Base-by-base conservation (phyloP, 2,329 filamentous ascomycete genomes). In the Talaromyces sp. region DNA sequence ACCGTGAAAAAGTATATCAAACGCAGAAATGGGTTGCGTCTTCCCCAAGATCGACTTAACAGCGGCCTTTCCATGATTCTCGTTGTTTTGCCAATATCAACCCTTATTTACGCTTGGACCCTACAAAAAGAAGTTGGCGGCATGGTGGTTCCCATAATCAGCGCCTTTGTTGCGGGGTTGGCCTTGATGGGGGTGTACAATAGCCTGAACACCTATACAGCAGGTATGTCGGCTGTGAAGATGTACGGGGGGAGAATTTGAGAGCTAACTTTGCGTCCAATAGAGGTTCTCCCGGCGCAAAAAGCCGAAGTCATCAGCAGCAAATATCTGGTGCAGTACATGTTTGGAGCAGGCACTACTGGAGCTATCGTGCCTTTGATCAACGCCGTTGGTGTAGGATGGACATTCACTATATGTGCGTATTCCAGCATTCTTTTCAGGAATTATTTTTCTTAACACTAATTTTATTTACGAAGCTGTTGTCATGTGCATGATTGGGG, bases 251-350 rank as follows among this genome's bases (percentile, higher is more conserved):
- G 5, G 9, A 29, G 7, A 8, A 29, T 8, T 8, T 1, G 9
- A 8, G 21, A 46, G 12, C 24, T 32, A 50, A 35, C 31, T 21
- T 12, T 1, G 2, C 21, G 19, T 48, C 17, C 24, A 12, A 56
- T 62, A 70, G 75, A 76, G 65, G 80, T 80, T 1, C 79, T 83
- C 32, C 72, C 73, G 1, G 63, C 67, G 17, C 62, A 67, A 19
- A 84, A 85, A n/a, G 84, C 86, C 10, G 89, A 93, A 68, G 88
- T 92, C 2, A 86, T 91, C 57, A 88, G 88, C 1, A 88, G 89
- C 0, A 94, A 94, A 72, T 94, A 92, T 72, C 85, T 91, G 64
- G 79, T 90, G 41, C 81, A 91, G 27, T 94, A 93, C 73, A 69
- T 91, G 3, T 89, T 91, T 63, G 89, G 86, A 1, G 89, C 88